A percentile compares a stretch with the other conserved stretches of the same genome.
Conservation (phyloP, 306 rosid genomes). For the Trifolium dubium region DNA sequence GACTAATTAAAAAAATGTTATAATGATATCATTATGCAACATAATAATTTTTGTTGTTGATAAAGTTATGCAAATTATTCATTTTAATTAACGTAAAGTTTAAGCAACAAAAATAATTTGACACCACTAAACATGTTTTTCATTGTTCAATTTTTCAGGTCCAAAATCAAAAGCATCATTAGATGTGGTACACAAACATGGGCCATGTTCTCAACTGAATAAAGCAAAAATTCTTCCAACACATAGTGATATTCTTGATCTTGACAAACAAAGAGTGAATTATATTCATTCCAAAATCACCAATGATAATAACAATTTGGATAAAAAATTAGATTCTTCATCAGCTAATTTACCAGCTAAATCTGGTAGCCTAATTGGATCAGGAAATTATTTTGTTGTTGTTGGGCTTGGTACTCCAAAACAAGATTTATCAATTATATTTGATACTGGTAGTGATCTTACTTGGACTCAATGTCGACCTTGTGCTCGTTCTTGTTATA, state of each 20-base stretch:
- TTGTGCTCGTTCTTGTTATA: conserved; percentile 56
- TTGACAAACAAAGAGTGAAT: conserved; percentile 52
- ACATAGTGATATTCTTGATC: conserved; percentile 45
- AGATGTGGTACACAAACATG: conserved; percentile 61
- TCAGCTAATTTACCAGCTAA: conserved; percentile 52
- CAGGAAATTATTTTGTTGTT: conserved; percentile 64
- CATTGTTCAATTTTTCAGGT: conserved; percentile 30
- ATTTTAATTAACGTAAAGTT: neutral
- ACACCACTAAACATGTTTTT: conserved; percentile 1
- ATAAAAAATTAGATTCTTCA: neutral
- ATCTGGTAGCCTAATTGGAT: conserved; percentile 55
- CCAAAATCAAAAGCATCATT: conserved; percentile 39
- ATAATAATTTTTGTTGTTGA: neutral
- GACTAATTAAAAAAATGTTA: too few relatives aligned
- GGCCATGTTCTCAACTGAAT: conserved; percentile 56
- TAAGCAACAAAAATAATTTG: conserved; percentile 19
- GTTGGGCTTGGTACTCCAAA: conserved; percentile 71
- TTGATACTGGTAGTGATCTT: conserved; percentile 75
- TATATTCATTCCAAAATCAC: conserved; percentile 45
- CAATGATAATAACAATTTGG: neutral
- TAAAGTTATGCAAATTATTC: neutral
- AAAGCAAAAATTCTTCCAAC: conserved; percentile 15
- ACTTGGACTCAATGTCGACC: conserved; percentile 90
- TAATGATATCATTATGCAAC: neutral
- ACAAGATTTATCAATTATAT: conserved; percentile 54